Evolutionary conservation across 441 rosid species (phyloP).

Genomic region (Manihot esculenta): DNA sequence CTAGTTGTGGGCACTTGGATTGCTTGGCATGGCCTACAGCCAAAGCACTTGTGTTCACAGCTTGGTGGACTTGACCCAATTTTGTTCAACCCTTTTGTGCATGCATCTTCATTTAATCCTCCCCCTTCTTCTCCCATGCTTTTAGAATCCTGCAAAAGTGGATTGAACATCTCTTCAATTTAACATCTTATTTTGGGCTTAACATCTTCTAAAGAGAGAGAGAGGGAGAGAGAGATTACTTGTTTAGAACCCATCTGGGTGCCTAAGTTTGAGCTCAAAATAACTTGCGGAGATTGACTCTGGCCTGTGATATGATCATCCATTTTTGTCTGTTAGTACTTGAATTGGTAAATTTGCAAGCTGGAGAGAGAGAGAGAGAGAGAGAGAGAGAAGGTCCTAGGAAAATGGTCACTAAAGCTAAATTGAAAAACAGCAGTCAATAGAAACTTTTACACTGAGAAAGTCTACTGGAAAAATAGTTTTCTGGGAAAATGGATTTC

Average conservation of each 20-base stretch:
- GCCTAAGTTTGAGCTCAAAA: not conserved
- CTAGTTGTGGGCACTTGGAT: slow-evolving; percentile 56
- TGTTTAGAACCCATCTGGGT: slow-evolving; percentile 20
- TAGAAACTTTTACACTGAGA: not conserved
- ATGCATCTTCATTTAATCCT: no score
- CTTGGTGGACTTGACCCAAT: slow-evolving; percentile 74
- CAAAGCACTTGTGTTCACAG: slow-evolving; percentile 62
- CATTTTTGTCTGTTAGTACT: slow-evolving; percentile 8
- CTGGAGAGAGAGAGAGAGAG: no score
- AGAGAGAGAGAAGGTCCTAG: not conserved
- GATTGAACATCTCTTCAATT: not conserved
- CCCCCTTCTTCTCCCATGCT: slow-evolving; percentile 9
- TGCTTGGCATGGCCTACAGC: slow-evolving; percentile 69
- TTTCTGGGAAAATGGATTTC: not conserved
- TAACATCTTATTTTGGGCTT: not conserved
- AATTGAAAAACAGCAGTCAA: not conserved
- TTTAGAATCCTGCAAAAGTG: slow-evolving; percentile 15
- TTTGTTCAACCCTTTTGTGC: slow-evolving; percentile 27
- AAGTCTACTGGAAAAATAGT: not conserved
- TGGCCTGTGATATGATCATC: slow-evolving; percentile 24
- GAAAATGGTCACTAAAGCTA: not conserved
- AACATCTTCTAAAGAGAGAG: not conserved
- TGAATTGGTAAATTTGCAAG: not conserved
- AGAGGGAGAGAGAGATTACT: slow-evolving; percentile 4
- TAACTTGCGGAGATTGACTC: slow-evolving; percentile 21